A percentile compares a stretch with the other conserved stretches of the same genome.
Evolutionary conservation across 306 rosid genomes (phyloP).

Genomic region (Astragalus glycyphyllos): DNA sequence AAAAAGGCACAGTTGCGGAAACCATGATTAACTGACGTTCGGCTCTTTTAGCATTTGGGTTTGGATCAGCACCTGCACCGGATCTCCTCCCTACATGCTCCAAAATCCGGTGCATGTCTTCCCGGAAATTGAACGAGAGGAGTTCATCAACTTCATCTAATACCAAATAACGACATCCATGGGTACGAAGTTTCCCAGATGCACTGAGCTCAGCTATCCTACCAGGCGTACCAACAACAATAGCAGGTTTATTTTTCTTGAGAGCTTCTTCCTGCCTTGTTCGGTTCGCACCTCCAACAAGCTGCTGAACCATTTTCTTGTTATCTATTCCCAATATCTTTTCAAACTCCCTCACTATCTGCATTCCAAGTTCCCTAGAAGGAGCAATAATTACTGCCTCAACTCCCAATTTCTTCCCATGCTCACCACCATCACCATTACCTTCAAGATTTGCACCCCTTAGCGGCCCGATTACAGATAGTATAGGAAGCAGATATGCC

Average conservation of each 20-base stretch:
- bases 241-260: slow-evolving; percentile 82
- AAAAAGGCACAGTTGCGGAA: slow-evolving; percentile 91
- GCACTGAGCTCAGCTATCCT: slow-evolving; percentile 93
- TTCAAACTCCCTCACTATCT: slow-evolving; percentile 95
- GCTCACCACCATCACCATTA: slow-evolving; percentile 43
- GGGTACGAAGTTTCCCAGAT: slow-evolving; percentile 90
- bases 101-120: slow-evolving; percentile 89
- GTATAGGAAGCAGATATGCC: slow-evolving; percentile 87
- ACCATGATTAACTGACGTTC: slow-evolving; percentile 84
- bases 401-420: slow-evolving; percentile 68
- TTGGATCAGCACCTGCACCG: slow-evolving; percentile 63
- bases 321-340: slow-evolving; percentile 75
- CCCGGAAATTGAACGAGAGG: slow-evolving; percentile 85
- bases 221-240: slow-evolving; percentile 96
- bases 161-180: slow-evolving; percentile 77
- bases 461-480: slow-evolving; percentile 73
- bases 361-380: slow-evolving; percentile 98
- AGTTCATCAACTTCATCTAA: slow-evolving; percentile 95
- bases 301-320: slow-evolving; percentile 85
- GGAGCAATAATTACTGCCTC: slow-evolving; percentile 93
- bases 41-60: slow-evolving; percentile 50
- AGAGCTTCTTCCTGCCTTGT: slow-evolving; percentile 94
- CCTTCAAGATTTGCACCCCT: slow-evolving; percentile 43
- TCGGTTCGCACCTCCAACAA: slow-evolving; percentile 94
- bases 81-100: slow-evolving; percentile 90